phyloP scores from a whole-genome alignment of 768 basidiomycete species.

The Collybiopsis confluens region DNA sequence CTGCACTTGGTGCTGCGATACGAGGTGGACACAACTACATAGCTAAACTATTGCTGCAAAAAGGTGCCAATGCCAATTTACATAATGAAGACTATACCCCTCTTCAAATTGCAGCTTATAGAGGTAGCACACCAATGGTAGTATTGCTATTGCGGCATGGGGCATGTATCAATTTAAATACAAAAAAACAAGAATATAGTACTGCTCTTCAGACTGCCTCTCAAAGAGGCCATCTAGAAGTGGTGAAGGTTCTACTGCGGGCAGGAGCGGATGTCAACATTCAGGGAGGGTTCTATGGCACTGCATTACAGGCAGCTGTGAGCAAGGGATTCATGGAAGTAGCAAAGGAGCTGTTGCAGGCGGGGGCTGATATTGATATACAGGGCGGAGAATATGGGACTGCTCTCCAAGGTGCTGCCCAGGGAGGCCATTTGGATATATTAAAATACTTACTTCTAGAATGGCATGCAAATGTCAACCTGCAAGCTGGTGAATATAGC shows the following conservation, averaged over 20 bases:
- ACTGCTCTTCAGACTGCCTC: not conserved
- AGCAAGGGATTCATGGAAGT: not conserved
- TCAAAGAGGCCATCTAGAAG: not conserved
- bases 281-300: conserved; percentile 6
- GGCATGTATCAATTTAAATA: no score
- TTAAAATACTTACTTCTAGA: not conserved
- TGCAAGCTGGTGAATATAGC: conserved; percentile 3
- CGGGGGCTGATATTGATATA: not conserved
- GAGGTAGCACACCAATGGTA: no score
- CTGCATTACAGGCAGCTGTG: not conserved
- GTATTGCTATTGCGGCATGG: no score
- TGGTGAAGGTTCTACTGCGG: conserved; percentile 7
- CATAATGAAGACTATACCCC: no score
- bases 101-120: no score
- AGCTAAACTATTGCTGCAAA: no score
- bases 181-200: not conserved
- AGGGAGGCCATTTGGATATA: not conserved
- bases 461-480: conserved; percentile 7
- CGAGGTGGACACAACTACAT: no score
- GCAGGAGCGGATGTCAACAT: conserved; percentile 10
- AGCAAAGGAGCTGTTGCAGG: not conserved
- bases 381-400: conserved; percentile 1
- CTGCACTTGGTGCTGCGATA: no score
- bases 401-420: conserved; percentile 2
- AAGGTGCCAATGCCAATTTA: no score